Conservation (phyloP, 345 rosid genomes). For the Brassica nigra region DNA sequence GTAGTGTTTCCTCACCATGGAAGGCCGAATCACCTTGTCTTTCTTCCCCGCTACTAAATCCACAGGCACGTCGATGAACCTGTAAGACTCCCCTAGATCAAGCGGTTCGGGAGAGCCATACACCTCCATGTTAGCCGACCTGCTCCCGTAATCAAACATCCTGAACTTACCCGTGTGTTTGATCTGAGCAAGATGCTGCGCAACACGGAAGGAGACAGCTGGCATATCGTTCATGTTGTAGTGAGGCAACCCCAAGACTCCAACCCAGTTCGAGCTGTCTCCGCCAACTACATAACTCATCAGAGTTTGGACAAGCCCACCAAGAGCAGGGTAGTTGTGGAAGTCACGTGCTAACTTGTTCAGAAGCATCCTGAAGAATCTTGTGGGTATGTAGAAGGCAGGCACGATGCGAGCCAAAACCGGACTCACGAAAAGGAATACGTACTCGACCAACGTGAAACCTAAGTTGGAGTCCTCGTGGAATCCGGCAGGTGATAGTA, state of each 20-base stretch:
- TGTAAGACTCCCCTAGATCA: slow-evolving; percentile 77
- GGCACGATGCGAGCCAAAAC: slow-evolving; percentile 61
- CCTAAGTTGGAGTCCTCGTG: slow-evolving; percentile 76
- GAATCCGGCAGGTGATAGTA: slow-evolving; percentile 93
- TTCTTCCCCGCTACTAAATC: slow-evolving; percentile 84
- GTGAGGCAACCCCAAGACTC: slow-evolving; percentile 86
- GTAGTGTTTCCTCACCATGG: slow-evolving; percentile 86
- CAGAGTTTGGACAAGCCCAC: slow-evolving; percentile 91
- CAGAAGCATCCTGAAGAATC: slow-evolving; percentile 90
- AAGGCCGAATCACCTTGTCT: slow-evolving; percentile 77
- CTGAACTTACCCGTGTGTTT: slow-evolving; percentile 67
- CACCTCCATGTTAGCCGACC: slow-evolving; percentile 58
- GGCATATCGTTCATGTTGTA: slow-evolving; percentile 99
- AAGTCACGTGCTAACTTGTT: slow-evolving; percentile 96
- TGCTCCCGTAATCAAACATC: slow-evolving; percentile 84
- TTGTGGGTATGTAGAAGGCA: slow-evolving; percentile 90
- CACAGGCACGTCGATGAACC: slow-evolving; percentile 68
- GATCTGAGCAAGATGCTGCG: slow-evolving; percentile 86
- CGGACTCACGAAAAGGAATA: slow-evolving; percentile 63
- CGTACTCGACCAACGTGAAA: slow-evolving; percentile 60
- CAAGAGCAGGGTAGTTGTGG: slow-evolving; percentile 90
- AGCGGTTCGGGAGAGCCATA: slow-evolving; percentile 84
- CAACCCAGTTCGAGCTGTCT: slow-evolving; percentile 98
- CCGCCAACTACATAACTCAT: slow-evolving; percentile 89
- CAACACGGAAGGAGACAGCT: slow-evolving; percentile 77